Evolutionary conservation across 306 rosid species (phyloP), one percentile per base, ranked within the genome.

Genomic region (Betula pendula): DNA sequence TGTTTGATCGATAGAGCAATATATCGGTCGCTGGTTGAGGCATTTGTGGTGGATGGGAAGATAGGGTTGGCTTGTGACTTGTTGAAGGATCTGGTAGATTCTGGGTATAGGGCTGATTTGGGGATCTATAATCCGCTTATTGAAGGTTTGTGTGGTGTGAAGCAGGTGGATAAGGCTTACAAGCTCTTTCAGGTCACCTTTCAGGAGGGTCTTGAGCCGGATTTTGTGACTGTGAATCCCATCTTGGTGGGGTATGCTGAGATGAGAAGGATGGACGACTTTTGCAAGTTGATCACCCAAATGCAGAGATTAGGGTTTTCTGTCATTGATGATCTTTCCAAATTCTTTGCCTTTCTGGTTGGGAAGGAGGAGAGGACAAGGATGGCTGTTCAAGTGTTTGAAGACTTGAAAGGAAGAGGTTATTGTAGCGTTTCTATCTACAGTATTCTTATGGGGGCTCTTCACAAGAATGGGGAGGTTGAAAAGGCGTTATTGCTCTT

Each of bases 71-170:
- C 93, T 43, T 88, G 89, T 86, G 96, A 88, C 82, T 77, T 94
- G 89, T 80, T 85, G 63, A 88, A 86, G 84, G 95, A 92, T 87
- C 83, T 94, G 87, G 79, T 90, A 11, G 86, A 83, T 59, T 90
- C 88, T 0, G 95, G 98, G 48, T 92, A 90, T 66, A 83, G 95
- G 74, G 95, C 92, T 1, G 96, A 94, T 81, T 79, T 94, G 75
- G 87, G 75, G 67, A 89, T 94, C 35, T 94, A 92, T 80, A 88
- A 81, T 80, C 89, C 81, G 42, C 96, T 90, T 69, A 90, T 94
- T 49, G 84, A 77, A 75, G 97, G 96, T 72, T 84, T 94, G 81
- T 94, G 97, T 80, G 74, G 71, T 75, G 81, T 59, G 80, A 87
- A 89, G 47, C 82, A 78, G 82, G 86, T 87, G 17, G 89, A 94